Percentiles rank a stretch among this genome's conserved stretches.
These are phyloP conservation scores for Populus euphratica DNA, from an alignment of 345 rosid genomes.

Conservation along the genomic window DNA sequence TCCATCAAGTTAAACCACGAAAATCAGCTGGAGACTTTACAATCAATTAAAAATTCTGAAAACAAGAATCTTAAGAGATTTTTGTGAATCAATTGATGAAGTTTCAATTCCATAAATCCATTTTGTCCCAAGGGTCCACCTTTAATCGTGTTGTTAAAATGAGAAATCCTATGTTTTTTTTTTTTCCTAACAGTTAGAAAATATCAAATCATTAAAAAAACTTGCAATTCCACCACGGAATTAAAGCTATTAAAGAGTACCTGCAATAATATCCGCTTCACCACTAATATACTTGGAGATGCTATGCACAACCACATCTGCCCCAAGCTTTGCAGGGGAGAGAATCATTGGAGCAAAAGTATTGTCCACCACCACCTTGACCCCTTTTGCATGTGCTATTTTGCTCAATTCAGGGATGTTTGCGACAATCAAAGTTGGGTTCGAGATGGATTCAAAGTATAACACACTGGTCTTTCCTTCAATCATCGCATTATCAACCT, in stretches of 20 bases:
- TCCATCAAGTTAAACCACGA: neutral
- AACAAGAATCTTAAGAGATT: neutral
- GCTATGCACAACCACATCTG: slow-evolving; percentile 90
- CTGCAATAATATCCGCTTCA: slow-evolving; percentile 94
- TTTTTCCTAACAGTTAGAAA: neutral
- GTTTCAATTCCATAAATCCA: neutral
- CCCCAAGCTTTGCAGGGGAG: slow-evolving; percentile 93
- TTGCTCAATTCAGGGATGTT: slow-evolving; percentile 70
- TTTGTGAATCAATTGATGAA: neutral
- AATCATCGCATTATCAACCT: slow-evolving; percentile 55
- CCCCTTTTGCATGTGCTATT: slow-evolving; percentile 76
- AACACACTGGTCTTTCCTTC: slow-evolving; percentile 71
- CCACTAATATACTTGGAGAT: slow-evolving; percentile 93
- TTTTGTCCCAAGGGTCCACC: neutral
- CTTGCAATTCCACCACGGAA: neutral
- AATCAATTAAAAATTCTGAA: neutral
- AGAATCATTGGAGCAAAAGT: slow-evolving; percentile 89
- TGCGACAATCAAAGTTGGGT: slow-evolving; percentile 79
- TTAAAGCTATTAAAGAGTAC: slow-evolving; percentile 22
- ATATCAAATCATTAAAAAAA: neutral
- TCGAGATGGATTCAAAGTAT: slow-evolving; percentile 80
- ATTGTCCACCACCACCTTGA: slow-evolving; percentile 78
- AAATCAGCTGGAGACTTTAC: neutral
- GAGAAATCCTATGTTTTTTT: neutral
- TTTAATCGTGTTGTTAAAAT: neutral